Conservation (phyloP, 148 eudicot species). For the Rhododendron ovatum region DNA sequence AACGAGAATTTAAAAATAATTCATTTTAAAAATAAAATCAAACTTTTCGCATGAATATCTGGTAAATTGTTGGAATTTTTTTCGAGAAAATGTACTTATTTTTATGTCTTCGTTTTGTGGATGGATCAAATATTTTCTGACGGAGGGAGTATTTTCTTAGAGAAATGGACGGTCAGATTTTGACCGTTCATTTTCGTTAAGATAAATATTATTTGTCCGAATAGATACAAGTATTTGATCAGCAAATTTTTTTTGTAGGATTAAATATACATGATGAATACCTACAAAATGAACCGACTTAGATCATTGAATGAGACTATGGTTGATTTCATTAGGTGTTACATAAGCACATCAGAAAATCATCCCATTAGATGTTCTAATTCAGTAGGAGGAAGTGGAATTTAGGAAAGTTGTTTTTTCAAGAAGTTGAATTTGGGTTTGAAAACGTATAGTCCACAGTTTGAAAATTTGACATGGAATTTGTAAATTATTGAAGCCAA, state of each 20-base stretch:
- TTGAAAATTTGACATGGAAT: not conserved
- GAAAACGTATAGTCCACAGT: not conserved
- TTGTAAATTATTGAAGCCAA: not conserved
- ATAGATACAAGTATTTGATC: not conserved
- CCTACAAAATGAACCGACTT: not conserved
- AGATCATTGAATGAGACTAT: not conserved
- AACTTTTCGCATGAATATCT: too few species aligned
- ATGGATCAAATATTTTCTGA: too few species aligned
- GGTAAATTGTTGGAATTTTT: too few species aligned
- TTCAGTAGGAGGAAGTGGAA: not conserved
- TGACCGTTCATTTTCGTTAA: not conserved
- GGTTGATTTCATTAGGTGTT: not conserved
- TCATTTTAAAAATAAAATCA: too few species aligned
- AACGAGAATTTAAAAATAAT: too few species aligned
- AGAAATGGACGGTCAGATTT: not conserved
- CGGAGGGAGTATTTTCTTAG: not conserved
- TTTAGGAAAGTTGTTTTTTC: not conserved
- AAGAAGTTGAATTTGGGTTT: not conserved
- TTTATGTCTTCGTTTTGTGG: too few species aligned
- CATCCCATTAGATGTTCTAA: not conserved
- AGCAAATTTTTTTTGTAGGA: not conserved
- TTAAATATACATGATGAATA: not conserved
- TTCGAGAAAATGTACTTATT: too few species aligned
- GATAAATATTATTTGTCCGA: not conserved
- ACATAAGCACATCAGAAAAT: not conserved